Evolutionary conservation across 116 monocot species (phyloP), one percentile per base, ranked within the genome.

Genomic region (Iris pallida): DNA sequence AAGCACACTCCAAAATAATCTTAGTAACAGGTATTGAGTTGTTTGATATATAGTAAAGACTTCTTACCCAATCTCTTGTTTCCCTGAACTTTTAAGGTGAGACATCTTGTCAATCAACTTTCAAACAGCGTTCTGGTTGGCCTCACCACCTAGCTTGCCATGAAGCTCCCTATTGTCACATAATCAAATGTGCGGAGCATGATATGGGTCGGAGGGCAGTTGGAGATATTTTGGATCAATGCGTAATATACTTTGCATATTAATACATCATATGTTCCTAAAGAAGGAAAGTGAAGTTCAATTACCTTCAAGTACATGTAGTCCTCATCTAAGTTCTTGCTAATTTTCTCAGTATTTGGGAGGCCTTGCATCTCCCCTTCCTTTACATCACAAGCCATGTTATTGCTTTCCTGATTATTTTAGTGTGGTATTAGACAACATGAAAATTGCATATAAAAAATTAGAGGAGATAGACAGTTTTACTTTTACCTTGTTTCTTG

Each of bases 111-210:
- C 88, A 42, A 98, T 82, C 57, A 98, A 72, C 75, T 92, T 98
- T 48, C 81, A 67, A 7, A 90, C 80, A 42, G 83, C 82, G 47
- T 44, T 74, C 74, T 90, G 93, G 72, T 78, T 90, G 16, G 78
- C 90, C 76, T 92, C 86, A 41, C 97, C 97, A 46, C 78, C 81
- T 10, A 98, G 63, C 75, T 90, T 98, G 14, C 57, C 79, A 13
- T 90, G 98, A 64, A 98, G 93, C 64, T 98, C 61, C 80, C 15
- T 70, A 88, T 44, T 40, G 93, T 80, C 64, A 98, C 85, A 74
- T 88, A 93, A 57, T 92, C 92, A 93, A 98, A 81, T 6, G 90
- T 88, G 30, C 80, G 92, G 90, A 72, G 83, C 83, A 85, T 86
- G 76, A 64, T 85, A 98, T 42, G 92, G 52, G 90, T 93, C 98